A percentile compares a stretch with the other conserved stretches of the same genome.
These are phyloP conservation scores for Tricholoma flavovirens DNA, from an alignment of 768 basidiomycete species.

Conservation along the genomic window DNA sequence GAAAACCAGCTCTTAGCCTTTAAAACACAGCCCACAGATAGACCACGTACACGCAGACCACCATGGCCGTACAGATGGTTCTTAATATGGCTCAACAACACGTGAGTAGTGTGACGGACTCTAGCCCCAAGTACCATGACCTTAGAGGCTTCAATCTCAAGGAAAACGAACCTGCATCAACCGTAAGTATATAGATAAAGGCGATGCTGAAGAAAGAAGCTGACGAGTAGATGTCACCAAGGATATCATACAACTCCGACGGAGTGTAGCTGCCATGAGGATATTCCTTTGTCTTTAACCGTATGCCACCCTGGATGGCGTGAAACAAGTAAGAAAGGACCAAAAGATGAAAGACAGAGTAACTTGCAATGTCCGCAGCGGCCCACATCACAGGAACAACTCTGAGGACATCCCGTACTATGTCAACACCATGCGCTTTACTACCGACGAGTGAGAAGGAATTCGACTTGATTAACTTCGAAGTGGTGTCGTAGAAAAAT, in stretches of 20 bases:
- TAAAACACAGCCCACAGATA: slow-evolving; percentile 25
- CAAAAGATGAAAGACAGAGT: neutral
- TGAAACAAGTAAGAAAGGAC: neutral
- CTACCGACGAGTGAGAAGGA: slow-evolving; percentile 57
- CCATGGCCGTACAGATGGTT: slow-evolving; percentile 34
- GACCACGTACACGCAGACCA: slow-evolving; percentile 36
- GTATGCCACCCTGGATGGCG: slow-evolving; percentile 57
- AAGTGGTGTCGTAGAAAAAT: slow-evolving; percentile 65
- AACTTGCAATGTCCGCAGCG: slow-evolving; percentile 59
- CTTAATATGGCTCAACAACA: slow-evolving; percentile 55
- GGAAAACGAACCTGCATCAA: slow-evolving; percentile 60
- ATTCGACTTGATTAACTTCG: slow-evolving; percentile 45
- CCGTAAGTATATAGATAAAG: neutral
- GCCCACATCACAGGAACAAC: slow-evolving; percentile 65
- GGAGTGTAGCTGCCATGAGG: slow-evolving; percentile 59
- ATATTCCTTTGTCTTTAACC: slow-evolving; percentile 52
- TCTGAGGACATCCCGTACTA: slow-evolving; percentile 65
- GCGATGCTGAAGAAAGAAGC: slow-evolving; percentile 15
- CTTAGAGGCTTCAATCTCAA: slow-evolving; percentile 58
- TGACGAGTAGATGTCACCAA: slow-evolving; percentile 68
- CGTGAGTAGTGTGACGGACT: slow-evolving; percentile 46
- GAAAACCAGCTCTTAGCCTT: slow-evolving; percentile 5
- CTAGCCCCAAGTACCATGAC: slow-evolving; percentile 49
- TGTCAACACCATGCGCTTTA: slow-evolving; percentile 49
- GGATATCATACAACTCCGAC: slow-evolving; percentile 52